A percentile compares a stretch with the other conserved stretches of the same genome.
Conservation (phyloP, 352 stramenopile genomes). For the Phytophthora capsici region DNA sequence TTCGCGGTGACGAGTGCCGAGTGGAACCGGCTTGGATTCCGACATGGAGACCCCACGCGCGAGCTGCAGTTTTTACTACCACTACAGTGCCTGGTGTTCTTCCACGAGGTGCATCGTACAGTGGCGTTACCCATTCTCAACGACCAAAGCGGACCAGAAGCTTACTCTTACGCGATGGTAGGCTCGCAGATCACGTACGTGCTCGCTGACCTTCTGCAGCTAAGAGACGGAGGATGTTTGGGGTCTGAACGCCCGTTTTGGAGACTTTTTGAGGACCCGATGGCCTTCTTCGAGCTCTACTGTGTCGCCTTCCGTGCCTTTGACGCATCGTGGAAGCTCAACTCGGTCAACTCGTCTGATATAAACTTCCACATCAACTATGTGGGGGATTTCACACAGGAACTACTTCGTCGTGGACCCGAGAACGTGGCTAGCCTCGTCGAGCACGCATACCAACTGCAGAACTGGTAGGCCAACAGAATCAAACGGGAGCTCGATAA, state of each 20-base stretch:
- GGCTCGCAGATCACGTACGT: conserved; percentile 63
- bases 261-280: conserved; percentile 86
- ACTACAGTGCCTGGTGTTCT: conserved; percentile 85
- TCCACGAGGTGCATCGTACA: conserved; percentile 75
- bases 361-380: conserved; percentile 76
- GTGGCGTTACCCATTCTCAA: conserved; percentile 73
- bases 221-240: conserved; percentile 76
- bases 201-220: conserved; percentile 72
- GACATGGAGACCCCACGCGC: conserved; percentile 64
- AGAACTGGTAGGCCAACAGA: conserved; percentile 61
- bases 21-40: conserved; percentile 76
- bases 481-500: conserved; percentile 20
- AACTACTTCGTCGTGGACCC: conserved; percentile 72
- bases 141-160: conserved; percentile 59
- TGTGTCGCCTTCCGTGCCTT: conserved; percentile 77
- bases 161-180: conserved; percentile 70
- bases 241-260: conserved; percentile 82
- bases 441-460: conserved; percentile 74
- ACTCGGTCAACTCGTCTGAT: conserved; percentile 50
- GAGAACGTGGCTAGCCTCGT: conserved; percentile 67
- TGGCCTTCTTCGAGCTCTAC: conserved; percentile 85
- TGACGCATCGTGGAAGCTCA: conserved; percentile 69
- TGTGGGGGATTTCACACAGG: conserved; percentile 70
- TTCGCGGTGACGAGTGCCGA: conserved; percentile 49
- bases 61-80: conserved; percentile 78